Evolutionary conservation across 2,329 filamentous ascomycete species (phyloP).

Genomic region (Xylariaceae sp.): DNA sequence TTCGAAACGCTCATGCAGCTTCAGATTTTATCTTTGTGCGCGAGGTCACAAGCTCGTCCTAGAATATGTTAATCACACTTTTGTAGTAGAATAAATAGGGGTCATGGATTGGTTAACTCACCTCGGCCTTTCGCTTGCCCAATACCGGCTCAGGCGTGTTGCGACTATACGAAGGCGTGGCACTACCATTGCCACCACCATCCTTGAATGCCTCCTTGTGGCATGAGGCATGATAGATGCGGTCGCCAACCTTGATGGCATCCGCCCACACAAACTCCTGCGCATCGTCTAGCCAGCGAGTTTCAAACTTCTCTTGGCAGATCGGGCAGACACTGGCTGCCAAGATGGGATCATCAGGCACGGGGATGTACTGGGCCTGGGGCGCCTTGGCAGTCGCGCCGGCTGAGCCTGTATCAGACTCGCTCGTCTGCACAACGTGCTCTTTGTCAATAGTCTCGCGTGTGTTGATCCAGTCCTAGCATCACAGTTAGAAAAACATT

Average conservation of each 20-base stretch:
- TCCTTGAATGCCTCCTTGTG: constrained; percentile 75
- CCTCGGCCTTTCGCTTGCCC: constrained; percentile 72
- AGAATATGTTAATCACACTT: constrained; percentile 22
- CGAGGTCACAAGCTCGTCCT: constrained; percentile 30
- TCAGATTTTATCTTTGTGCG: constrained; percentile 31
- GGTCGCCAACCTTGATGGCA: constrained; percentile 68
- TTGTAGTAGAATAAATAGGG: background rate
- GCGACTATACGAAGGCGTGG: constrained; percentile 36
- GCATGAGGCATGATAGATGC: constrained; percentile 87
- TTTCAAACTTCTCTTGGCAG: constrained; percentile 92
- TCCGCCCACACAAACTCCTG: constrained; percentile 98
- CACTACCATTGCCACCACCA: constrained; percentile 50
- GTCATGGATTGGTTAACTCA: constrained; percentile 31
- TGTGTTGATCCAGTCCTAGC: constrained; percentile 82
- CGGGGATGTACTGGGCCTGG: constrained; percentile 69
- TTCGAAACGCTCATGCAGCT: constrained; percentile 13
- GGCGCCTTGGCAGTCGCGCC: constrained; percentile 41
- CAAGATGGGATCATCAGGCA: constrained; percentile 70
- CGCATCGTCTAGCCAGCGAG: constrained; percentile 83
- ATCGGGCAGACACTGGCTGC: constrained; percentile 82
- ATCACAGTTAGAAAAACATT: constrained; percentile 26
- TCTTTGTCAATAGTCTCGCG: constrained; percentile 71
- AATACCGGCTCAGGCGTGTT: constrained; percentile 60
- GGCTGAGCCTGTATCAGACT: constrained; percentile 37
- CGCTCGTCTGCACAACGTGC: constrained; percentile 35